These are phyloP conservation scores for Pyracantha coccinea DNA, from an alignment of 331 rosid species.

Conservation along the genomic window DNA sequence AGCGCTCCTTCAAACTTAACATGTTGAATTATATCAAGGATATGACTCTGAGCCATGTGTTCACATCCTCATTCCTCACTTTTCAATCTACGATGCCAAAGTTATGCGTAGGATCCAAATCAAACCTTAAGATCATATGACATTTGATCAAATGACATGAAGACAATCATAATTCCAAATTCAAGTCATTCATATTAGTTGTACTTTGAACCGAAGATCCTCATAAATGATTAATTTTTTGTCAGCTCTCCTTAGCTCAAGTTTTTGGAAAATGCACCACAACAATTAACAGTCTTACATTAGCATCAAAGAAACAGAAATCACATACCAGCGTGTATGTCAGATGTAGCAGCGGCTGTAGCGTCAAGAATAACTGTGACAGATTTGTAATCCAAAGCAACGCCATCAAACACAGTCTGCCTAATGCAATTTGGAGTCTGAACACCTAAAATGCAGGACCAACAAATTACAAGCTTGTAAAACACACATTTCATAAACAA, in stretches of 20 bases:
- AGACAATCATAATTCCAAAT: neutral
- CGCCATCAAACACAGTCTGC: constrained; percentile 87
- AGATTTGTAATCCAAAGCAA: constrained; percentile 64
- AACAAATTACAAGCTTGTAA: constrained; percentile 5
- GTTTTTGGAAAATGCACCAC: neutral
- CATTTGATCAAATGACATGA: neutral
- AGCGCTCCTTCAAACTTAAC: neutral
- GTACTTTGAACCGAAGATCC: neutral
- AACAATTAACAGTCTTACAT: neutral
- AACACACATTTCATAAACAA: neutral
- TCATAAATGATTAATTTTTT: neutral
- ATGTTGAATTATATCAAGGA: neutral
- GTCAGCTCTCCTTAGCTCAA: neutral
- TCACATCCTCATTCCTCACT: neutral
- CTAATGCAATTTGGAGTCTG: constrained; percentile 98
- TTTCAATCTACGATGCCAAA: neutral
- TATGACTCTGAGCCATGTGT: neutral
- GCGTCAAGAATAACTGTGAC: constrained; percentile 72
- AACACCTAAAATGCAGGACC: constrained; percentile 46
- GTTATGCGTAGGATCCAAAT: neutral
- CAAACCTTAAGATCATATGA: neutral
- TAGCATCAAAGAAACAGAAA: constrained; percentile 6
- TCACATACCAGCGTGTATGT: constrained; percentile 54
- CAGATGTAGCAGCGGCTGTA: constrained; percentile 83
- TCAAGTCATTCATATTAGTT: neutral